phyloP scores from a whole-genome alignment of 345 rosid species.

The Eucalyptus sp. region DNA sequence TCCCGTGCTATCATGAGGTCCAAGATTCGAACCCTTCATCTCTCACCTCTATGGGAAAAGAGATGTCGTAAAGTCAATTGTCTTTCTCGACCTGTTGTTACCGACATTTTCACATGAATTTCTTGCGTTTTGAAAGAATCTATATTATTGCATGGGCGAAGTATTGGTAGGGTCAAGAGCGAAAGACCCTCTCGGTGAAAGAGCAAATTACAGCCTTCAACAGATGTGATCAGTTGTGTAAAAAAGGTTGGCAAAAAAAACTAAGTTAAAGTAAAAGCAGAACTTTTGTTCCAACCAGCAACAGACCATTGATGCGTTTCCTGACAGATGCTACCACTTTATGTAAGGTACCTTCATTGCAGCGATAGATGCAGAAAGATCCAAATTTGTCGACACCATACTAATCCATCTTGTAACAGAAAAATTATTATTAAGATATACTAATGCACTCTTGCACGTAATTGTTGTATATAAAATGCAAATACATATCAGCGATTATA shows the following conservation, averaged over 20 bases:
- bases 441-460: neutral
- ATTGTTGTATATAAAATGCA: neutral
- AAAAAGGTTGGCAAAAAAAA: neutral
- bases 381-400: neutral
- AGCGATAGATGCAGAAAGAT: neutral
- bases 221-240: neutral
- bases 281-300: neutral
- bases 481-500: rapidly evolving
- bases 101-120: neutral
- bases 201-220: neutral
- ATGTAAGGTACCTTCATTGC: neutral
- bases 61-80: neutral
- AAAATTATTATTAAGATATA: neutral
- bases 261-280: neutral
- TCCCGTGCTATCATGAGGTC: neutral
- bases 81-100: neutral
- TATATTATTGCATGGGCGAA: neutral
- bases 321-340: neutral
- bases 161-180: neutral
- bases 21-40: neutral
- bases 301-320: neutral
- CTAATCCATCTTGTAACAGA: neutral
- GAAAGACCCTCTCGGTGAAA: neutral
- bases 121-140: neutral
- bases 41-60: neutral